Percentiles rank a stretch among this genome's conserved stretches.
Evolutionary conservation across 768 basidiomycete species (phyloP).

Genomic region (Calocybe cyanea): DNA sequence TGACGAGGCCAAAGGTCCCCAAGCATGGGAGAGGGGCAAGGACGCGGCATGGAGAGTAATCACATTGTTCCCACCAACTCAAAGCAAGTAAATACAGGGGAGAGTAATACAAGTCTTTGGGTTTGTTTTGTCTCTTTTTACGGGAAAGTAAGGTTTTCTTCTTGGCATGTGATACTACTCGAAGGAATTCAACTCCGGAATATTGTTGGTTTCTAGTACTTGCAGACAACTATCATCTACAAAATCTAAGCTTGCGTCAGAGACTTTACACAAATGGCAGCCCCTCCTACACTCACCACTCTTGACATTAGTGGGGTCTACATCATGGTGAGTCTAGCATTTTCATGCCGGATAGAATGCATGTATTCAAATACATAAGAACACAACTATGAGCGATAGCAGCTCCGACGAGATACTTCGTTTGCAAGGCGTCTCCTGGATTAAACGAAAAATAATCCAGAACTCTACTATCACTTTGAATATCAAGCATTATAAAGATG

Average conservation of each 20-base stretch:
- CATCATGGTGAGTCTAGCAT: conserved; percentile 43
- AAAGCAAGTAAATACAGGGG: no score
- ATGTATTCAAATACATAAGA: conserved; percentile 44
- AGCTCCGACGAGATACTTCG: conserved; percentile 56
- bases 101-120: no score
- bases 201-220: no score
- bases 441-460: conserved; percentile 59
- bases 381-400: conserved; percentile 60
- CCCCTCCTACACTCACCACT: conserved; percentile 55
- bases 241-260: no score
- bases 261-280: conserved; percentile 54
- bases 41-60: conserved; percentile 77
- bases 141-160: no score
- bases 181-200: no score
- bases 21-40: conserved; percentile 85
- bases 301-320: conserved; percentile 61
- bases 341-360: background rate
- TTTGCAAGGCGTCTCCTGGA: conserved; percentile 73
- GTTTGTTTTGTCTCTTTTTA: no score
- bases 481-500: conserved; percentile 65
- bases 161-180: conserved; percentile 3
- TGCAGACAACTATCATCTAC: no score
- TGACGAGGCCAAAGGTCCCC: conserved; percentile 69
- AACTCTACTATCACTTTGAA: conserved; percentile 53
- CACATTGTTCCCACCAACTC: conserved; percentile 51